phyloP scores from a whole-genome alignment of 2,329 filamentous ascomycete species.

The Daldinia eschscholtzii region DNA sequence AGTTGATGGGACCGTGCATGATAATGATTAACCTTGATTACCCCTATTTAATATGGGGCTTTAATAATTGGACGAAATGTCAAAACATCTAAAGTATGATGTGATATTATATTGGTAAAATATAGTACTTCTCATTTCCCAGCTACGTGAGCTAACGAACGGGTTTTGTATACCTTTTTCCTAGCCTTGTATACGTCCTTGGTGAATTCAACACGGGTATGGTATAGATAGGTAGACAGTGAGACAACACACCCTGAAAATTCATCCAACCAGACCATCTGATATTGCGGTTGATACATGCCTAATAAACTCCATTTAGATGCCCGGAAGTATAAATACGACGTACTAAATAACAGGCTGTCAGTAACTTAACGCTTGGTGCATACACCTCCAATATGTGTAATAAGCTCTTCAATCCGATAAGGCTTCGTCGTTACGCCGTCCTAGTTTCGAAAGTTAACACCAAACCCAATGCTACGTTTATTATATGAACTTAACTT shows the following conservation, averaged over 20 bases:
- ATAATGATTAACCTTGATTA: too few species aligned
- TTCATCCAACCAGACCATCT: background rate
- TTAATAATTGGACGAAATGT: too few species aligned
- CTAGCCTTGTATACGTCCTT: background rate
- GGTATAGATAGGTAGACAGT: background rate
- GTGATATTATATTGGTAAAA: background rate
- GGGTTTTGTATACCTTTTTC: background rate
- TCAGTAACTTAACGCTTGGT: slow-evolving; percentile 3
- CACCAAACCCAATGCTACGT: background rate
- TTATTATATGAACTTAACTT: slow-evolving; percentile 5
- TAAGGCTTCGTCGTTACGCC: slow-evolving; percentile 51
- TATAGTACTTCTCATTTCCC: background rate
- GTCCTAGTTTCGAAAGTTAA: slow-evolving; percentile 41
- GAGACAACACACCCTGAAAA: background rate
- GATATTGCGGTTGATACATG: too few species aligned
- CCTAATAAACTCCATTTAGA: background rate
- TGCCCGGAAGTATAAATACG: background rate
- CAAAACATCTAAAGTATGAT: background rate
- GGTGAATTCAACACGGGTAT: too few species aligned
- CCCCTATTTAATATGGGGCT: too few species aligned
- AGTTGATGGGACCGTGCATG: too few species aligned
- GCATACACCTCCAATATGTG: slow-evolving; percentile 46
- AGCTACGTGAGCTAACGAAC: background rate
- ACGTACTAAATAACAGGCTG: background rate
- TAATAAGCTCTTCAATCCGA: slow-evolving; percentile 47